Base-by-base conservation (phyloP, 176 grass and related monocot genomes). In the Musa acuminata region DNA sequence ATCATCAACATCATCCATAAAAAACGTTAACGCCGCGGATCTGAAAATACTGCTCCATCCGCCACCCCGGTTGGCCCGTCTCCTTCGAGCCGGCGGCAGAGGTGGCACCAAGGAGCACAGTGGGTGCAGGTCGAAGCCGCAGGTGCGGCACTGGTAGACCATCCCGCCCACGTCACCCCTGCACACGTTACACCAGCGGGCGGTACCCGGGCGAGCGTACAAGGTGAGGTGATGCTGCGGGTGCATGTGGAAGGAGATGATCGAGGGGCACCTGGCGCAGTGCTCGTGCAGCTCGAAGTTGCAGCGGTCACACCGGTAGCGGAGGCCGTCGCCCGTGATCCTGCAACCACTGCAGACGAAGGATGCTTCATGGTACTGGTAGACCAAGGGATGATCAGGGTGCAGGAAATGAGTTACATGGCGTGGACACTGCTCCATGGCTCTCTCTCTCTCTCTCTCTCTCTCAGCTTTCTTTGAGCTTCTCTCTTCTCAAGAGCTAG, bases 11-110 rank as follows among this genome's bases (percentile, higher is more conserved):
- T 35, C 29, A 35, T 4, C 29, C 3, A 5, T 0, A 35, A 5
- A 4, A 35, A 35, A 0, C 29, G 0, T 0, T 3, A 35, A 0
- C 29, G 0, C 3, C 29, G 0, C 3, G 29, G 0, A 0, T 35
- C 0, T 5, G 3, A 35, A 5, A 35, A 35, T 5, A 35, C 3
- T 3, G 11, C 1, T 3, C 57, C 11, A 62, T 13, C 14, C 13
- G 17, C 17, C n/a, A 20, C 58, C n/a, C 58, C 14, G 58, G 58
- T 14, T 20, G 58, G 14, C 13, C 13, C 58, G 58, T n/a, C 1
- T 13, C 3, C 57, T 1, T 8, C 1, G 14, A 6, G 35, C 35
- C 3, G 35, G 35, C 35, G n/a, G n/a, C n/a, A 0, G 35, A 43
- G 35, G 35, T 43, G 4, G 35, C 35, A 43, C 35, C 58, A 62